Base-by-base conservation (phyloP, 1,139 yeast genomes). In the Yamadazyma songkhlaensis region DNA sequence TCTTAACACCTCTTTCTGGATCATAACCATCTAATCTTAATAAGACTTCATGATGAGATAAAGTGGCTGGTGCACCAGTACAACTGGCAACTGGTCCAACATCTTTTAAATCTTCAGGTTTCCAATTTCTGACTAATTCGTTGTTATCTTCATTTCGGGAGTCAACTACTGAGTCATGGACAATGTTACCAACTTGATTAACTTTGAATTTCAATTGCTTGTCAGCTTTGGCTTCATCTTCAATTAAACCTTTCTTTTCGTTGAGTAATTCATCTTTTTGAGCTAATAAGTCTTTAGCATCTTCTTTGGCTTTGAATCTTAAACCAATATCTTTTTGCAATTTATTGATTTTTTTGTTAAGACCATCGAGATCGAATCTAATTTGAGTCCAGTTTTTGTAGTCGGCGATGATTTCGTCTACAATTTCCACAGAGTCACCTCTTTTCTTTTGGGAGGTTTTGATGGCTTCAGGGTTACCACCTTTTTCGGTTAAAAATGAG, bases 1-100 rank as follows among this genome's bases (percentile, higher is more conserved):
- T 83, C 72, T 90, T 86, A 47, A 88, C 96, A 62, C 99, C 99
- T 71, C 99, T 85, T 67, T 92, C 98, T 49, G 96, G 97, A 62
- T 92, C 99, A 64, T 88, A 92, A 48, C 99, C 99, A 57, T 92
- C 97, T 51, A 92, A 74, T 69, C 97, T 82, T 52, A 94, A 77
- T 52, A 94, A 76, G 39, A 94, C 84, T 71, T 92, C 98, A 61
- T 92, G 98, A 62, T 92, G 98, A 25, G 97, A 90, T 61, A 90
- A 77, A 32, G 72, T 69, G 43, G 96, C 97, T 50, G 82, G 81
- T 36, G 76, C 72, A 43, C 85, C 84, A 35, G 92, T 82, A 37
- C 79, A 86, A 49, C 89, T 71, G 32, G 92, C 94, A 47, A 77
- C 59, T 50, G 75, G 71, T 41, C 77, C 81, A 46, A 78, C 72